Evolutionary conservation across 768 basidiomycete species (phyloP), one percentile per base, ranked within the genome.

Genomic region (Cyathus striatus): DNA sequence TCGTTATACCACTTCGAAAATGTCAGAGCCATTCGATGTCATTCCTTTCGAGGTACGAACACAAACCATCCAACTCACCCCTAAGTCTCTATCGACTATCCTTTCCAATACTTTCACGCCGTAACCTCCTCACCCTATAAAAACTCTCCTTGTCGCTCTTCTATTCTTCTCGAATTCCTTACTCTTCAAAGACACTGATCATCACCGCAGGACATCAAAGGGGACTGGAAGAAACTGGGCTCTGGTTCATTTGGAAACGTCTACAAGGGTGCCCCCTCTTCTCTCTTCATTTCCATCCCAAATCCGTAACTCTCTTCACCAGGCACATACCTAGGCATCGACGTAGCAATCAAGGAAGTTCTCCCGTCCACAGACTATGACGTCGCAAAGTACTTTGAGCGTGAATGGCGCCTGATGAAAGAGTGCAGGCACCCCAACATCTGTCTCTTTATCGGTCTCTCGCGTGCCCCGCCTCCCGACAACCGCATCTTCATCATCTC

Each of bases 341-440:
- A 96, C 50, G 88, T 96, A 25, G 93, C 93, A 24, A 90, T 97
- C 63, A 96, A 96, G 63, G 94, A 98, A 66, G 92, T 98, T 3
- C 72, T 96, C 6, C 91, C 91, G 1, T 92, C 88, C 17, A 86
- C 66, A 4, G 90, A 88, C 45, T 97, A 97, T 64, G 91, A 96
- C 54, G 92, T 96, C 25, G 77, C 84, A 53, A 99, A 99, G 65
- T 98, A 99, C 69, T 95, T 98, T 61, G 90, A 95, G 57, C 79
- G 95, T n/a, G 95, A 99, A 73, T 96, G 93, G 90, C 77, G 90
- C 23, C 78, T 98, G 23, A 96, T 97, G 92, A 91, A 92, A 74
- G 89, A 92, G 69, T 86, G 87, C 32, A 75, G 92, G 42, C 93
- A 92, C 64, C 89, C 90, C 6, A 92, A 94, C 56, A 89, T 96